A percentile compares a stretch with the other conserved stretches of the same genome.
phyloP scores from a whole-genome alignment of 2,329 filamentous ascomycete species.

The Metarhizium sp. region DNA sequence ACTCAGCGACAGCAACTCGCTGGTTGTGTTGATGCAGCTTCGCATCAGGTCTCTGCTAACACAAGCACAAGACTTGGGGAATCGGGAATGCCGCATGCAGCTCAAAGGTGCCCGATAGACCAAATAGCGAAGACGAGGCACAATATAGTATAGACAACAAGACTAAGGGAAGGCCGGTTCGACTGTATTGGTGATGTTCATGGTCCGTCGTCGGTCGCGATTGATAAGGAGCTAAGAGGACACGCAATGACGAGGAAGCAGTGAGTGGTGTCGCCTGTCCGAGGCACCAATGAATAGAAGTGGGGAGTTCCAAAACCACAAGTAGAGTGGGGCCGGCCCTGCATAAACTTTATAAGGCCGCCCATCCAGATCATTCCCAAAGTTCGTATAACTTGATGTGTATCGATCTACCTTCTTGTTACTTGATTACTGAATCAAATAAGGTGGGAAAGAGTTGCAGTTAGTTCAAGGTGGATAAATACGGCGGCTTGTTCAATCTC shows the following conservation, averaged over 20 bases:
- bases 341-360: background rate
- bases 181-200: background rate
- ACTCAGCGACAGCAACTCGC: constrained; percentile 21
- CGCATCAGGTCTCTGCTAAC: constrained; percentile 21
- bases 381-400: too few species aligned
- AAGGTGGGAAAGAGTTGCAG: background rate
- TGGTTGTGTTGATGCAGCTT: constrained; percentile 13
- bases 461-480: too few species aligned
- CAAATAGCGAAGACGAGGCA: background rate
- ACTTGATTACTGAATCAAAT: background rate
- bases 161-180: background rate
- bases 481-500: too few species aligned
- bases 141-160: background rate
- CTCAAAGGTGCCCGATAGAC: background rate
- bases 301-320: background rate
- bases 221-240: background rate
- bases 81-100: background rate
- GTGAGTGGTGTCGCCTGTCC: background rate
- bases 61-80: background rate
- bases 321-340: background rate
- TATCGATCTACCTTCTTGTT: too few species aligned
- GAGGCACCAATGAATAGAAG: background rate
- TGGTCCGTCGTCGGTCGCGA: background rate
- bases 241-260: background rate
- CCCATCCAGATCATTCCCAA: too few species aligned